Evolutionary conservation across 2,329 filamentous ascomycete genomes (phyloP).

Genomic region (Cladorrhinum sp.): DNA sequence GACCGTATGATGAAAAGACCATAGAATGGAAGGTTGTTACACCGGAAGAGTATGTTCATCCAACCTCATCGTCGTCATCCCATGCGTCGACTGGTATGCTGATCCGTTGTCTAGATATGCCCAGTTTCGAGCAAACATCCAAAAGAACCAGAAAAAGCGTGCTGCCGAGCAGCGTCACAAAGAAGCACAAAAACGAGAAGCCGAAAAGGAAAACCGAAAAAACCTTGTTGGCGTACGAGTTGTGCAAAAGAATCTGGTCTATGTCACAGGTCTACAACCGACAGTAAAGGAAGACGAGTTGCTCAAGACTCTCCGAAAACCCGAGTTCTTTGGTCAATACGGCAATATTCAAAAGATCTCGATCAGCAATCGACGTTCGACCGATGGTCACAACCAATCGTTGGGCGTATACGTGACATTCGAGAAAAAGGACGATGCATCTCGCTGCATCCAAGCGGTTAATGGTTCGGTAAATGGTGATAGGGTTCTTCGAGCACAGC

Average conservation of each 20-base stretch:
- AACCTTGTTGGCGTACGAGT: slow-evolving; percentile 93
- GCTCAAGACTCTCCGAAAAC: slow-evolving; percentile 82
- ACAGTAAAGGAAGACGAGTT: slow-evolving; percentile 90
- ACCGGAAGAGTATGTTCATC: slow-evolving; percentile 73
- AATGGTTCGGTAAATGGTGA: slow-evolving; percentile 92
- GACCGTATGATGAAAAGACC: slow-evolving; percentile 93
- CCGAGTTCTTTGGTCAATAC: slow-evolving; percentile 96
- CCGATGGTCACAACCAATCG: slow-evolving; percentile 73
- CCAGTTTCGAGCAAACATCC: slow-evolving; percentile 72
- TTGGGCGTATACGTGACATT: slow-evolving; percentile 99
- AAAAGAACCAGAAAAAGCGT: slow-evolving; percentile 91
- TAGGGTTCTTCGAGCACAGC: slow-evolving; percentile 71
- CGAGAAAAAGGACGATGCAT: slow-evolving; percentile 84
- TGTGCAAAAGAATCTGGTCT: slow-evolving; percentile 97
- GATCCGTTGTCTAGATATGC: slow-evolving; percentile 53
- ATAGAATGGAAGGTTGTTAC: slow-evolving; percentile 97
- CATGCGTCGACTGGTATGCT: slow-evolving; percentile 14
- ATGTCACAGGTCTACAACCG: slow-evolving; percentile 91
- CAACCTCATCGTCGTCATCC: background rate
- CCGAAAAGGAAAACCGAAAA: slow-evolving; percentile 91
- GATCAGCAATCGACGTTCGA: slow-evolving; percentile 88
- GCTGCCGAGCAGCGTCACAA: slow-evolving; percentile 81
- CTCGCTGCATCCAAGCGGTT: slow-evolving; percentile 84
- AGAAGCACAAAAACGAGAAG: slow-evolving; percentile 93
- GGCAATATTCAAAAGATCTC: slow-evolving; percentile 98